Base-by-base conservation (phyloP, 257 asterid species). In the Primulina eburnea region DNA sequence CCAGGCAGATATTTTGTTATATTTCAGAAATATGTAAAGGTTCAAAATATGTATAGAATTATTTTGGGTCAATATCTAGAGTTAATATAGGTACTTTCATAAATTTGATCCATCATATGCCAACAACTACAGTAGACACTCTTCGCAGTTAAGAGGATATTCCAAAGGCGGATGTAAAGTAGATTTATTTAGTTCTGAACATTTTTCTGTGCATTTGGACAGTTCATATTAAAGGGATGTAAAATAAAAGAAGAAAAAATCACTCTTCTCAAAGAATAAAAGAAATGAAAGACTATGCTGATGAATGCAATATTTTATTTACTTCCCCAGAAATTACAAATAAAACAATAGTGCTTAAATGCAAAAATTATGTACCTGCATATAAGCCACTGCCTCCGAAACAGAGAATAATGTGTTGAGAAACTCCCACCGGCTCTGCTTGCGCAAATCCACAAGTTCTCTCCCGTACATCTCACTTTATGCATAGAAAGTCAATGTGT, bases 321-420 rank as follows among this genome's bases (percentile, higher is more conserved):
- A 70, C 29, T 47, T 35, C 28, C 28, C 60, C 18, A 29, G 29
- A 3, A 75, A 64, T 57, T 50, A 61, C 20, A 62, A 17, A n/a
- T 1, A 33, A 17, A 32, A 37, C 69, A 58, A 40, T 35, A 74
- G 35, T 50, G 40, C 30, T 30, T 40, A 74, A 65, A 65, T 60
- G 29, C 58, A 61, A 65, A 76, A 78, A 75, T 32, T 21, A 53
- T 50, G 40, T 82, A 88, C 97, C 97, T 90, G 97, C 97, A 90
- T 90, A 71, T 78, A 90, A 61, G 97, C 97, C 75, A 90, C 97
- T 7, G 97, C 97, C 83, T 90, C 97, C 62, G 97, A 90, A 80
- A 90, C 96, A 30, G 97, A 90, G 82, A 90, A 90, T 12, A 88
- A 76, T 62, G 97, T 90, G 80, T 85, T 90, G 65, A 90, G 92